Evolutionary conservation across 1,284 basidiomycete genomes (phyloP).

Genomic region (Sutorius eximius): DNA sequence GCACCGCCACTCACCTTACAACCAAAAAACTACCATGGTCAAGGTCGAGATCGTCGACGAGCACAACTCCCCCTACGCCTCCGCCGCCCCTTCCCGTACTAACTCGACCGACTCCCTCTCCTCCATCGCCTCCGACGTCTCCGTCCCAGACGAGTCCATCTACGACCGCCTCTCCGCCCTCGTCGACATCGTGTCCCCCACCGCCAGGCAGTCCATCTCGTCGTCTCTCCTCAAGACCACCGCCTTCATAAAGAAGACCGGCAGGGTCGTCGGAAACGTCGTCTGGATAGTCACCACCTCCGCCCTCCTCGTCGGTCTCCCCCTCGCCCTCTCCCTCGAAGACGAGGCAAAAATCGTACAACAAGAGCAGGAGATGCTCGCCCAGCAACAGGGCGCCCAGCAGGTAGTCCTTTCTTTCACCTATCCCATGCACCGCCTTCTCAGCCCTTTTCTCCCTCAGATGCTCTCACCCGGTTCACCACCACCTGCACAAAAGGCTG

Average conservation of each 20-base stretch:
- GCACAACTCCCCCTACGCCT: constrained; percentile 70
- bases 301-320: constrained; percentile 90
- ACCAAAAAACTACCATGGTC: constrained; percentile 56
- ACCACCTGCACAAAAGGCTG: constrained; percentile 56
- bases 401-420: constrained; percentile 55
- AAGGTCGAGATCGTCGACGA: constrained; percentile 83
- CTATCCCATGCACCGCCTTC: neutral
- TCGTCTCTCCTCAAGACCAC: constrained; percentile 62
- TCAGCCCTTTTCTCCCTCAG: constrained; percentile 39
- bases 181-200: constrained; percentile 92
- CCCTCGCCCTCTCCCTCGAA: constrained; percentile 90
- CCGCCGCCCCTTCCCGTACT: constrained; percentile 62
- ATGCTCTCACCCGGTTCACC: constrained; percentile 58
- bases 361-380: constrained; percentile 94
- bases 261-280: constrained; percentile 80
- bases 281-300: constrained; percentile 96
- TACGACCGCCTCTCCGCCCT: constrained; percentile 88
- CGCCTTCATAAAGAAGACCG: constrained; percentile 61
- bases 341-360: constrained; percentile 93
- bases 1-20: constrained; percentile 19
- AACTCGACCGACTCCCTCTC: constrained; percentile 70
- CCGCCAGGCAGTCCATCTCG: constrained; percentile 77
- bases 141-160: constrained; percentile 73
- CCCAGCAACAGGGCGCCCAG: constrained; percentile 90
- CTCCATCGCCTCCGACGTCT: constrained; percentile 68